Percentiles rank a stretch among this genome's conserved stretches.
phyloP scores from a whole-genome alignment of 345 rosid genomes.

The Microthlaspi erraticum region DNA sequence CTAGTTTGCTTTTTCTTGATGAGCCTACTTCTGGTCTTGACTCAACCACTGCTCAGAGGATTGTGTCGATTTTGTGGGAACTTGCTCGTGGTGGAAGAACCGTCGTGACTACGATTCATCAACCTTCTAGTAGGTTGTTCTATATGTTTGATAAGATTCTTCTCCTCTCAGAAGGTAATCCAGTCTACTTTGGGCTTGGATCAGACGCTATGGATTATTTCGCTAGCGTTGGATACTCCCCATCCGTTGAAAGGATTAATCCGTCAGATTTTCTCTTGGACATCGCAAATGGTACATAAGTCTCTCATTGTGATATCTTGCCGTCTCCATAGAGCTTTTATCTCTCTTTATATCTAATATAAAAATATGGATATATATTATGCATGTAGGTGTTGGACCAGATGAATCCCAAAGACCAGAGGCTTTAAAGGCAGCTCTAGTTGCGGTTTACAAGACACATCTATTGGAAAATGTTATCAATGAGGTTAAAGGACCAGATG shows the following conservation, averaged over 20 bases:
- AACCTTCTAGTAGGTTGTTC: conserved; percentile 86
- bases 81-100: conserved; percentile 84
- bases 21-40: conserved; percentile 98
- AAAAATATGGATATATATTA: conserved; percentile 9
- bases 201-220: conserved; percentile 78
- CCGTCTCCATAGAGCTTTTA: neutral
- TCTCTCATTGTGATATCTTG: conserved; percentile 32
- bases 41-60: conserved; percentile 85
- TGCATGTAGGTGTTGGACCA: conserved; percentile 48
- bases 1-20: conserved; percentile 82
- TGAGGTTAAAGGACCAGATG: conserved; percentile 42
- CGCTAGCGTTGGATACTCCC: conserved; percentile 60
- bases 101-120: conserved; percentile 82
- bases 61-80: conserved; percentile 61
- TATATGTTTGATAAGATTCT: conserved; percentile 86
- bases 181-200: conserved; percentile 61
- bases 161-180: conserved; percentile 79
- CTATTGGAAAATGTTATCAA: conserved; percentile 46
- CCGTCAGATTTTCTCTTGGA: conserved; percentile 96
- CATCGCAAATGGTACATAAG: conserved; percentile 84
- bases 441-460: conserved; percentile 47
- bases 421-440: conserved; percentile 46
- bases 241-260: conserved; percentile 59
- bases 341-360: neutral
- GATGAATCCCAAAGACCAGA: conserved; percentile 44